These are phyloP conservation scores for Blastocrithidia nonstop DNA, from an alignment of 208 protist species.

Conservation along the genomic window DNA sequence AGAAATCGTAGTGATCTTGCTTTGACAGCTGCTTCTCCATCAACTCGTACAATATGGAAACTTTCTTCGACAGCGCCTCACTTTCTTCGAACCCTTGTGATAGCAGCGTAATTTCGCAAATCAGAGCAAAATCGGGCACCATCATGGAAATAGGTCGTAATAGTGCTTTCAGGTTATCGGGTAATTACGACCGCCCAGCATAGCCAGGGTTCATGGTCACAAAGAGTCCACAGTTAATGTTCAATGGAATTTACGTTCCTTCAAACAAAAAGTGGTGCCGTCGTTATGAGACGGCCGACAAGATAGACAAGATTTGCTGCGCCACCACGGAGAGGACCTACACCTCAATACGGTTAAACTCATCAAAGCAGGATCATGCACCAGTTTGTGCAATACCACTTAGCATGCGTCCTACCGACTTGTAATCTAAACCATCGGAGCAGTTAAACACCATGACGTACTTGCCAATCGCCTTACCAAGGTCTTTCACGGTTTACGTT, in stretches of 20 bases:
- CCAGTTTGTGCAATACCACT: conserved; percentile 95
- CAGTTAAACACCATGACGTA: conserved; percentile 98
- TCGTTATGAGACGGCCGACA: conserved; percentile 71
- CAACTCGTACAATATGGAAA: conserved; percentile 93
- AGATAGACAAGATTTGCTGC: conserved; percentile 94
- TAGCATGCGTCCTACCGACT: conserved; percentile 92
- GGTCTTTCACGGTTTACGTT: conserved; percentile 98
- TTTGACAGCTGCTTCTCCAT: conserved; percentile 96
- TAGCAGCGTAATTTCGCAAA: conserved; percentile 96
- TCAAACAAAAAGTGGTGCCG: conserved; percentile 87
- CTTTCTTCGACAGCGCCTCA: conserved; percentile 90
- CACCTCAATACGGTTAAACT: conserved; percentile 98
- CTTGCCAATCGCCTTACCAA: conserved; percentile 94
- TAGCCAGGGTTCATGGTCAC: conserved; percentile 99
- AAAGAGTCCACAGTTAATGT: conserved; percentile 93
- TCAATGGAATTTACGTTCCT: conserved; percentile 90
- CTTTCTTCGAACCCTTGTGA: conserved; percentile 94
- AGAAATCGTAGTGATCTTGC: conserved; percentile 98
- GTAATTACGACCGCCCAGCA: conserved; percentile 95
- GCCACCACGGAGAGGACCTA: conserved; percentile 98
- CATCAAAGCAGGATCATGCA: conserved; percentile 96
- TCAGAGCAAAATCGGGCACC: conserved; percentile 94
- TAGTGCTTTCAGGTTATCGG: conserved; percentile 97
- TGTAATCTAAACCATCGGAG: conserved; percentile 95
- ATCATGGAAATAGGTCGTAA: conserved; percentile 98